Evolutionary conservation across 2,329 filamentous ascomycete genomes (phyloP).

Genomic region (Trichothecium sympodiale): DNA sequence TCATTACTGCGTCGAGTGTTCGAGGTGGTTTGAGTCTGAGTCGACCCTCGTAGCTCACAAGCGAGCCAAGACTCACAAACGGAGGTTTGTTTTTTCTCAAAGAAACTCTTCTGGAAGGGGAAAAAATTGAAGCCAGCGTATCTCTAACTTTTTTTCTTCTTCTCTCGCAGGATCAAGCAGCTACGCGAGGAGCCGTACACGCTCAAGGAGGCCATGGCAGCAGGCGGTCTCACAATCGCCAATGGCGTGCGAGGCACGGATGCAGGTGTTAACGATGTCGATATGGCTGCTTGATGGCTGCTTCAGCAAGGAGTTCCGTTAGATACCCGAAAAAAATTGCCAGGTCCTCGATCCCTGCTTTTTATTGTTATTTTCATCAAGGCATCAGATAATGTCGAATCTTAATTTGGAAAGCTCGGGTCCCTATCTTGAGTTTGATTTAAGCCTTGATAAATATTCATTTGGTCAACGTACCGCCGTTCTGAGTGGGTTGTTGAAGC

Average conservation of each 20-base stretch:
- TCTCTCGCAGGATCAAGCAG: constrained; percentile 55
- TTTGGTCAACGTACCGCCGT: no score
- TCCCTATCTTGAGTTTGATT: no score
- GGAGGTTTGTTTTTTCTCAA: constrained; percentile 44
- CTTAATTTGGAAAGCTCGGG: no score
- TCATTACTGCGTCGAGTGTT: constrained; percentile 84
- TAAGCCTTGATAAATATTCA: no score
- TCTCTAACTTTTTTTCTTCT: constrained; percentile 2
- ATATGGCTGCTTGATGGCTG: constrained; percentile 23
- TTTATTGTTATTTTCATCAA: no score
- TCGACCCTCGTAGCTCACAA: constrained; percentile 63
- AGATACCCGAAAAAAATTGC: neutral
- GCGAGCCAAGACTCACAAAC: constrained; percentile 88
- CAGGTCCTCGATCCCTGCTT: no score
- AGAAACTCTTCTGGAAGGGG: no score
- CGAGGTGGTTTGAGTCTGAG: constrained; percentile 92
- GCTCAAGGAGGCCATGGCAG: constrained; percentile 77
- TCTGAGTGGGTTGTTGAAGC: no score
- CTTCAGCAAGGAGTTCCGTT: neutral
- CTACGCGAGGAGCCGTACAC: constrained; percentile 77
- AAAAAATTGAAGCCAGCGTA: neutral
- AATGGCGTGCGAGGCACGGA: constrained; percentile 30
- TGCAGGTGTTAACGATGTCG: constrained; percentile 14
- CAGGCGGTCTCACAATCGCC: constrained; percentile 59
- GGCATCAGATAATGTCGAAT: no score